Conservation (phyloP, 352 stramenopile species). For the Pythium folliculosum region DNA sequence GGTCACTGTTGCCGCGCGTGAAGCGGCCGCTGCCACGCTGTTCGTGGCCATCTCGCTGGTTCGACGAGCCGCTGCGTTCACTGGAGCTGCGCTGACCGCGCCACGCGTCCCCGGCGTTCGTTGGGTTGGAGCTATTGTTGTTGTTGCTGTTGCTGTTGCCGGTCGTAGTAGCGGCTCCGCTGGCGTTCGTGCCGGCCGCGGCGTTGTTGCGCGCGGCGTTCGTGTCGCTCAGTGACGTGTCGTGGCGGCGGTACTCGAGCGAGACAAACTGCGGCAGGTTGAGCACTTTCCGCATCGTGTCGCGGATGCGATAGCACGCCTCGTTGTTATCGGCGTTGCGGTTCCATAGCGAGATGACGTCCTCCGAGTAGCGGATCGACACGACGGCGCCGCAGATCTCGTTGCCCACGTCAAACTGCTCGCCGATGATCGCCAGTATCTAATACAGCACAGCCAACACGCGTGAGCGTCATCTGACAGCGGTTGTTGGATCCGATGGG, state of each 20-base stretch:
- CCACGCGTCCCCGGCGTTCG: constrained; percentile 8
- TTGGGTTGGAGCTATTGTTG: constrained; percentile 8
- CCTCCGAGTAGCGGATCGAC: constrained; percentile 91
- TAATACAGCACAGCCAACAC: constrained; percentile 17
- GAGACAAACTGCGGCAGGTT: constrained; percentile 91
- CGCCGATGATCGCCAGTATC: constrained; percentile 91
- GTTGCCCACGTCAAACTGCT: constrained; percentile 94
- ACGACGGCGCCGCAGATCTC: constrained; percentile 92
- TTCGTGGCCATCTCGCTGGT: constrained; percentile 18
- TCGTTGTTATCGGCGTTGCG: constrained; percentile 92
- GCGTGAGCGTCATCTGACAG: no score
- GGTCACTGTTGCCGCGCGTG: constrained; percentile 26
- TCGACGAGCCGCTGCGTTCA: constrained; percentile 20
- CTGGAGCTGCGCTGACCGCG: constrained; percentile 24
- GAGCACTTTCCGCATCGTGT: constrained; percentile 89
- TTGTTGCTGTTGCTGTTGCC: constrained; percentile 30
- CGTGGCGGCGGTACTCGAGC: constrained; percentile 92
- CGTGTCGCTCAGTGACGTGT: constrained; percentile 83
- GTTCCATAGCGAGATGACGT: constrained; percentile 95
- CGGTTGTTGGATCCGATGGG: background rate
- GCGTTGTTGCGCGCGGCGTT: constrained; percentile 71
- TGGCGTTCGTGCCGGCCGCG: constrained; percentile 26
- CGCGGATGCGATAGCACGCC: constrained; percentile 82
- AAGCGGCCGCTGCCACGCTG: constrained; percentile 43
- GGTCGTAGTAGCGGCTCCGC: constrained; percentile 22